A percentile compares a stretch with the other conserved stretches of the same genome.
phyloP scores from a whole-genome alignment of 2,329 filamentous ascomycete genomes.

The Paraconiothyrium brasiliense region DNA sequence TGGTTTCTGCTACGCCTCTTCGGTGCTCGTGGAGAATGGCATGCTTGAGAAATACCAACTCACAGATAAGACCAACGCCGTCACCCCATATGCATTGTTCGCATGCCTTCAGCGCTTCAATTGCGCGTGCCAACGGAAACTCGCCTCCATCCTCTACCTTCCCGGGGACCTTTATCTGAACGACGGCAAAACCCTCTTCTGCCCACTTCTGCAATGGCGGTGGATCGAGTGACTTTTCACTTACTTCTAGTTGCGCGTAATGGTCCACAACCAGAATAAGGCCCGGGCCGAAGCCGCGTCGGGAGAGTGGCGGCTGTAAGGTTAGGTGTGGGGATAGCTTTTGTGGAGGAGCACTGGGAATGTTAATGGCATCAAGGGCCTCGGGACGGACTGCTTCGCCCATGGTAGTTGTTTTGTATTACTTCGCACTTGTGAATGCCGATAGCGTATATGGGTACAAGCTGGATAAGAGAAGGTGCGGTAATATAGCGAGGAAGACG shows the following conservation, averaged over 20 bases:
- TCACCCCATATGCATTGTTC: constrained; percentile 35
- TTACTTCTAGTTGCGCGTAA: constrained; percentile 37
- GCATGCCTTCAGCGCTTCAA: constrained; percentile 35
- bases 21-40: neutral
- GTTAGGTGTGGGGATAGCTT: constrained; percentile 41
- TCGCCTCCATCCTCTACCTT: constrained; percentile 45
- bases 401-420: neutral
- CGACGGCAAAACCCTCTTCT: constrained; percentile 73
- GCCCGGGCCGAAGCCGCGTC: constrained; percentile 59
- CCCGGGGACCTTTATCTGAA: constrained; percentile 57
- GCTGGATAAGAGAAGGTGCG: neutral
- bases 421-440: neutral
- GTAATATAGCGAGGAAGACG: neutral
- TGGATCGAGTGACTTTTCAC: constrained; percentile 59
- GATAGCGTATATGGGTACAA: neutral
- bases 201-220: constrained; percentile 73
- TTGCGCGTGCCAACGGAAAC: constrained; percentile 39
- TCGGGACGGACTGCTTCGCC: constrained; percentile 4
- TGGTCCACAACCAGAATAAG: constrained; percentile 57
- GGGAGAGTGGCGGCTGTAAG: constrained; percentile 59
- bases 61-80: constrained; percentile 46
- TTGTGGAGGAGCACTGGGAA: constrained; percentile 30
- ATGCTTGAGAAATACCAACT: constrained; percentile 4
- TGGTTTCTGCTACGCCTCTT: neutral
- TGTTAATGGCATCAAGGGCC: neutral